Conservation (phyloP, 2,329 filamentous ascomycete species). For the Aspergillus flavus region DNA sequence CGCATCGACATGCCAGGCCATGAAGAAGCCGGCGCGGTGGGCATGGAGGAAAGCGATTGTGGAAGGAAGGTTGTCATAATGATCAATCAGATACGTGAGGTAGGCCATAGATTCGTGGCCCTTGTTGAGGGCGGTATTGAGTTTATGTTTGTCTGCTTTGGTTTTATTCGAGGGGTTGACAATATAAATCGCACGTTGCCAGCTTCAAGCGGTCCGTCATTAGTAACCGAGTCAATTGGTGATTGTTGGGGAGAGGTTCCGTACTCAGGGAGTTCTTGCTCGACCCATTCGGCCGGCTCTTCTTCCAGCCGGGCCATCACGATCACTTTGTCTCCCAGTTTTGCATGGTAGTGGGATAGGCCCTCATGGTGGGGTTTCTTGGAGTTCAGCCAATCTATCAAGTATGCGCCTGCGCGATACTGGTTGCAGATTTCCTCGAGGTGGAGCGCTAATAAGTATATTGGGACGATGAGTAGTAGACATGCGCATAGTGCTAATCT, state of each 20-base stretch:
- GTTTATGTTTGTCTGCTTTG: conserved; percentile 21
- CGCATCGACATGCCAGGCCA: conserved; percentile 62
- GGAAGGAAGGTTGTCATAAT: conserved; percentile 53
- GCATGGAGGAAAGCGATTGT: conserved; percentile 60
- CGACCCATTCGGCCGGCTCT: conserved; percentile 51
- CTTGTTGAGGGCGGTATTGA: conserved; percentile 45
- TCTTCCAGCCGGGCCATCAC: conserved; percentile 48
- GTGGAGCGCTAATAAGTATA: conserved; percentile 36
- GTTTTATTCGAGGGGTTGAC: conserved; percentile 40
- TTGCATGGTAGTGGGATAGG: conserved; percentile 7
- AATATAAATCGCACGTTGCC: conserved; percentile 50
- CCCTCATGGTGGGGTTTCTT: conserved; percentile 13
- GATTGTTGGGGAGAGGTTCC: conserved; percentile 12
- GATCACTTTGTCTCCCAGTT: conserved; percentile 41
- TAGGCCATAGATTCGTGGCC: conserved; percentile 52
- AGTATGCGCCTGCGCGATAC: conserved; percentile 39
- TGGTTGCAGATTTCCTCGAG: conserved; percentile 39
- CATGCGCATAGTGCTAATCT: conserved; percentile 30
- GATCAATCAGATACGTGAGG: conserved; percentile 50
- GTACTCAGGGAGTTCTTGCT: conserved; percentile 49
- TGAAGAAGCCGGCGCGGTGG: conserved; percentile 51
- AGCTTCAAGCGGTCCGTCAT: conserved; percentile 30
- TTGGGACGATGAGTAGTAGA: conserved; percentile 27
- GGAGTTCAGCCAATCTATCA: conserved; percentile 33
- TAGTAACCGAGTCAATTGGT: not conserved